Evolutionary conservation across 495 filamentous ascomycete species (phyloP), one percentile per base, ranked within the genome.

Genomic region (Cercophora newfieldiana): DNA sequence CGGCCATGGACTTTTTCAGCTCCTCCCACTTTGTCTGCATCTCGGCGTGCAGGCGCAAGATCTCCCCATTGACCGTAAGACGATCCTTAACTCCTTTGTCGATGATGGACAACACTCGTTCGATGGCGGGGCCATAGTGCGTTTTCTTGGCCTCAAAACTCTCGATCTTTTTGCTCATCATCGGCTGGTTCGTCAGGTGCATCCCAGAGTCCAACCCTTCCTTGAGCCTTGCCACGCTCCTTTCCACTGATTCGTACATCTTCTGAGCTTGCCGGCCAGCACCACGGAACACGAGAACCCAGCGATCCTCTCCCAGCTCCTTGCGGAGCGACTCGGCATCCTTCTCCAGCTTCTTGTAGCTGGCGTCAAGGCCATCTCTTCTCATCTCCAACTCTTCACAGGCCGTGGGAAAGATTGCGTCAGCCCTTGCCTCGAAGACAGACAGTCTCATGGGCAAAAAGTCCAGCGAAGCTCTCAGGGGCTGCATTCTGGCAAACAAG

Each of bases 401-500:
- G 0, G 94, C 92, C 18, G 90, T 93, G 0, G 95, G 93, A 68
- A 98, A 96, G 44, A 90, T 81, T 1, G 75, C 70, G 48, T 90
- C 88, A 0, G 91, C 95, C 65, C 94, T 85, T 0, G 81, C 77
- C 63, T 93, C 87, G 72, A 98, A 99, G 62, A 88, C 90, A 16
- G 91, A 90, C 1, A 99, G 78, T 56, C 94, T 83, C 94, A 98
- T 97, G n/a, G 95, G 95, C 44, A 99, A 80, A 72, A 99, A 98
- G 76, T 97, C 94, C 56, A 99, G 79, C 3, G 94, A 97, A 1
- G 95, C 95, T 49, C 93, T 84, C 30, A 99, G 81, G 2, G 95
- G 95, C 71, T 97, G 94, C 89, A 98, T 95, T 60, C 94, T 84
- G 1, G 95, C 95, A 78, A 97, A 96, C 48, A 99, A 77, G 5